Conservation (phyloP, 2,329 filamentous ascomycete species). For the Colletotrichum sp. region DNA sequence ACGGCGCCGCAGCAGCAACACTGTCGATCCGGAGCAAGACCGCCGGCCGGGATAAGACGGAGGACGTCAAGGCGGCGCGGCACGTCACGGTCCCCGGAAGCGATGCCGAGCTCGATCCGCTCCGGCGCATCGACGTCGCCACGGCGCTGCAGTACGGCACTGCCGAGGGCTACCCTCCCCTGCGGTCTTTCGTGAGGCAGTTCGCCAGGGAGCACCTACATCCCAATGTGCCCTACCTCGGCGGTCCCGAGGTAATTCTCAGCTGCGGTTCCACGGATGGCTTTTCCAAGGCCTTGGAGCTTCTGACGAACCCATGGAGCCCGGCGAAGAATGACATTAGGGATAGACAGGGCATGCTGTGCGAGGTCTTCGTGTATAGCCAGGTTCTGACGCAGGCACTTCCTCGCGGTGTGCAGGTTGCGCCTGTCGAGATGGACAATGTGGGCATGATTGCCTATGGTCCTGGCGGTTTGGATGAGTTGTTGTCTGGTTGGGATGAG, state of each 20-base stretch:
- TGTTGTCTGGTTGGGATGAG: slow-evolving; percentile 83
- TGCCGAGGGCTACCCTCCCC: slow-evolving; percentile 80
- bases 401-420: slow-evolving; percentile 74
- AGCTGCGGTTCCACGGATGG: slow-evolving; percentile 88
- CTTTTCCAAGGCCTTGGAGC: slow-evolving; percentile 76
- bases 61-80: slow-evolving; percentile 30
- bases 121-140: slow-evolving; percentile 77
- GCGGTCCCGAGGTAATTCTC: slow-evolving; percentile 77
- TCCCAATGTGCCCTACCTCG: slow-evolving; percentile 78
- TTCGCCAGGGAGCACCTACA: slow-evolving; percentile 80
- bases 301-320: slow-evolving; percentile 78
- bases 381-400: slow-evolving; percentile 71
- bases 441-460: slow-evolving; percentile 81
- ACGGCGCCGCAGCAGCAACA: slow-evolving; percentile 33
- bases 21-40: slow-evolving; percentile 19
- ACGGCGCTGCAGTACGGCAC: slow-evolving; percentile 87
- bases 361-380: slow-evolving; percentile 82
- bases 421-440: slow-evolving; percentile 75
- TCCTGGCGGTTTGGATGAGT: slow-evolving; percentile 74
- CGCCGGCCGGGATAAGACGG: neutral
- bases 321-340: slow-evolving; percentile 68
- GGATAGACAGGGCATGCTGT: slow-evolving; percentile 77
- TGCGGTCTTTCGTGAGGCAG: slow-evolving; percentile 78
- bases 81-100: slow-evolving; percentile 73
- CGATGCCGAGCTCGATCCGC: slow-evolving; percentile 58